A percentile compares a stretch with the other conserved stretches of the same genome.
These are phyloP conservation scores for Plectosphaerella sp. DNA, from an alignment of 2,329 filamentous ascomycete genomes.

Conservation along the genomic window DNA sequence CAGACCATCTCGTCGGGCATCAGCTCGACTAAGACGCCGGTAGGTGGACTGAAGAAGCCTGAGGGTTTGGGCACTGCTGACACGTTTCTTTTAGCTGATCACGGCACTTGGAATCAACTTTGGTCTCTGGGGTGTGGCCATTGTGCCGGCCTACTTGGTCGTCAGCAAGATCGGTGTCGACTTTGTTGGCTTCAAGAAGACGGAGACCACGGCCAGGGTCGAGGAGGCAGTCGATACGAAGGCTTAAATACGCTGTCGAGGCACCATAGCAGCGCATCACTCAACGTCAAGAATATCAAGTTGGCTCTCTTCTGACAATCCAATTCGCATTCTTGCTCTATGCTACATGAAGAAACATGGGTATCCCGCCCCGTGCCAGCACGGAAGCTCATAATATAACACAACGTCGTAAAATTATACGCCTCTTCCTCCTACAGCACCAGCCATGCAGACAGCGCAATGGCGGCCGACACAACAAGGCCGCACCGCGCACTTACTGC, in stretches of 20 bases:
- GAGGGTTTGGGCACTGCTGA: neutral
- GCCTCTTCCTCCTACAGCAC: neutral
- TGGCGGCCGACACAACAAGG: neutral
- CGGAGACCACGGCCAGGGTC: neutral
- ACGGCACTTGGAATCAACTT: slow-evolving; percentile 12
- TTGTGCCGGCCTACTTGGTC: slow-evolving; percentile 10
- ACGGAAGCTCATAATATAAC: neutral
- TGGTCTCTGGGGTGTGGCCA: slow-evolving; percentile 9
- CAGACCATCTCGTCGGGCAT: slow-evolving; percentile 9
- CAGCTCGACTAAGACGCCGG: slow-evolving; percentile 8
- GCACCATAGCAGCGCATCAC: neutral
- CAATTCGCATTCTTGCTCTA: no score
- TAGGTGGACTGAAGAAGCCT: neutral
- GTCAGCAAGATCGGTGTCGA: slow-evolving; percentile 5
- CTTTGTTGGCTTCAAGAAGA: slow-evolving; percentile 1
- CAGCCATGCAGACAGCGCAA: neutral
- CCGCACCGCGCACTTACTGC: neutral
- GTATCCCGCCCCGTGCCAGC: no score
- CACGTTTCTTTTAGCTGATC: neutral
- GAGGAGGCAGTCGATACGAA: neutral
- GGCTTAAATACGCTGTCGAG: neutral
- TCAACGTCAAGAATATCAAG: neutral
- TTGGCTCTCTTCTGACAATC: no score
- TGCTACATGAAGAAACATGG: no score
- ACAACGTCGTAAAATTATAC: neutral